These are phyloP conservation scores for Ascochyta clinopodiicola DNA, from an alignment of 2,329 filamentous ascomycete genomes.

Conservation along the genomic window DNA sequence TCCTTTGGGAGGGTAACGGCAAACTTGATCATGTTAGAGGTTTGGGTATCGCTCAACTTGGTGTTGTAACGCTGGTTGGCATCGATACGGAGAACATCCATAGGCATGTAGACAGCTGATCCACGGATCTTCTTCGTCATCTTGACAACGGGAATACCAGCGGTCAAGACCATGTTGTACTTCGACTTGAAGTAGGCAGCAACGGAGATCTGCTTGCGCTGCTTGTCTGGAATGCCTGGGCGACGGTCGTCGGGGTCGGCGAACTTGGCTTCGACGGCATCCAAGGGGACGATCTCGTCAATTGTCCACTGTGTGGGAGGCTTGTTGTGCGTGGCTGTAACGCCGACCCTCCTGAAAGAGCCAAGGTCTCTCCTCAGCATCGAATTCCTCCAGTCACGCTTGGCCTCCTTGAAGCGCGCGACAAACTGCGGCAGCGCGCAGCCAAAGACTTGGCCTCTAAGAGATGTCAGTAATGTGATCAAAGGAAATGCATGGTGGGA, in stretches of 20 bases:
- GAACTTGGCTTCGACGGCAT: constrained; percentile 54
- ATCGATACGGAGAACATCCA: constrained; percentile 62
- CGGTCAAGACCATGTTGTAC: constrained; percentile 59
- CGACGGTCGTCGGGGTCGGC: constrained; percentile 69
- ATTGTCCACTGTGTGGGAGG: constrained; percentile 58
- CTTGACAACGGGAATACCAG: constrained; percentile 62
- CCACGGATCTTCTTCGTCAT: constrained; percentile 61
- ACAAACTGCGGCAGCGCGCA: constrained; percentile 29
- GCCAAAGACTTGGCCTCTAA: constrained; percentile 33
- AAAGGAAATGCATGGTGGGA: not conserved
- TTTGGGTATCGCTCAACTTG: constrained; percentile 70
- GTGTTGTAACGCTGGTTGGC: constrained; percentile 63
- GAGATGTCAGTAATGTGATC: not conserved
- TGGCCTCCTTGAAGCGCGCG: constrained; percentile 24
- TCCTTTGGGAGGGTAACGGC: constrained; percentile 78
- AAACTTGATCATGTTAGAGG: constrained; percentile 88
- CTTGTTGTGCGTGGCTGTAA: constrained; percentile 49
- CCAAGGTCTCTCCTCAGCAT: constrained; percentile 47
- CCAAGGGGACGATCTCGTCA: constrained; percentile 54
- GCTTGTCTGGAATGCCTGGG: constrained; percentile 58
- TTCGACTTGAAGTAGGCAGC: constrained; percentile 61
- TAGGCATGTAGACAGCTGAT: constrained; percentile 58
- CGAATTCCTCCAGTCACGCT: constrained; percentile 35
- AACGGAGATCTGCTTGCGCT: constrained; percentile 63
- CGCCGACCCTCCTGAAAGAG: constrained; percentile 51